A percentile compares a stretch with the other conserved stretches of the same genome.
Conservation (phyloP, 139 green algal genomes). For the Mesotaenium endlicherianum region DNA sequence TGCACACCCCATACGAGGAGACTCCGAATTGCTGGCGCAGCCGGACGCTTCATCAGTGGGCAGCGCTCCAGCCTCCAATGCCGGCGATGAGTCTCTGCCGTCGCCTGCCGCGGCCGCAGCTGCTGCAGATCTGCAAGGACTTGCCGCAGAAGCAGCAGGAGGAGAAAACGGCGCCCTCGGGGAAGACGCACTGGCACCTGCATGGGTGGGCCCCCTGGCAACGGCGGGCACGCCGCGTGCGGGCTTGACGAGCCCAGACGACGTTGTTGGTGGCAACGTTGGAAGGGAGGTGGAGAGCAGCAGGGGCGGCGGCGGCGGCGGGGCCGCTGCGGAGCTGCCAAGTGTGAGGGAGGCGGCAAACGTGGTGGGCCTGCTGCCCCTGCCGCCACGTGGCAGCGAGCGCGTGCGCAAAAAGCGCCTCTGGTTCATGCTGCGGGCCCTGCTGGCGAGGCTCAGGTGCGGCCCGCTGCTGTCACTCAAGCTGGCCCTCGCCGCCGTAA, state of each 20-base stretch:
- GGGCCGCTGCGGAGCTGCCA: background rate
- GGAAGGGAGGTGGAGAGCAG: constrained; percentile 9
- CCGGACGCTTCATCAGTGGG: too few species aligned
- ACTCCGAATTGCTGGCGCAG: too few species aligned
- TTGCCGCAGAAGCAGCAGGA: background rate
- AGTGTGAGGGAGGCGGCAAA: background rate
- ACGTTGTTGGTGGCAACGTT: background rate
- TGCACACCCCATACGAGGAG: too few species aligned
- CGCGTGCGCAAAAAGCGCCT: background rate
- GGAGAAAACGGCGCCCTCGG: background rate
- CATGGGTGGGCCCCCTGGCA: background rate
- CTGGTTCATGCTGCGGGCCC: constrained; percentile 1
- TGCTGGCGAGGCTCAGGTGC: background rate
- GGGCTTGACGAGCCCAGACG: background rate
- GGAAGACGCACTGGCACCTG: background rate
- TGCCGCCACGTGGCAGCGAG: background rate
- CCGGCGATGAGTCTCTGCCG: background rate
- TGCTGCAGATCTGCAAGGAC: background rate
- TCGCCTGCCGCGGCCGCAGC: background rate
- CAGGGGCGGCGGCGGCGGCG: background rate
- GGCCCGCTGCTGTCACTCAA: background rate
- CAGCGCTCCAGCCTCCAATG: too few species aligned
- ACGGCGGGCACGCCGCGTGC: background rate
- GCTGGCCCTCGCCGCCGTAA: background rate
- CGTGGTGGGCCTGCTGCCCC: too few species aligned